A percentile compares a stretch with the other conserved stretches of the same genome.
These are phyloP conservation scores for Melampsora larici-populina DNA, from an alignment of 1,284 basidiomycete species.

Conservation along the genomic window DNA sequence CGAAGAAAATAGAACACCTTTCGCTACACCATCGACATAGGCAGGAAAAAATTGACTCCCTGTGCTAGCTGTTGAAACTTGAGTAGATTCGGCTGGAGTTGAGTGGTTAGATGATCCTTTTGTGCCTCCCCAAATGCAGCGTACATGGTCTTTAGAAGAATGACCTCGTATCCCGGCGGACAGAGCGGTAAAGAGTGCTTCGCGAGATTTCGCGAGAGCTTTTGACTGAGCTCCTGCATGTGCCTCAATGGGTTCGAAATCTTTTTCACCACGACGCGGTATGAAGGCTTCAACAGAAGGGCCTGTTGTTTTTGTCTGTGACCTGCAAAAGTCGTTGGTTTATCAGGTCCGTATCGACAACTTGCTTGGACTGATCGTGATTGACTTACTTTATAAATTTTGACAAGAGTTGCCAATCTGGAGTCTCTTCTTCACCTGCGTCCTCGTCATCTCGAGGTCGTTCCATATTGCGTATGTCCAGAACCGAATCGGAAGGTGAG, in stretches of 20 bases:
- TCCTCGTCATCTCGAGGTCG: constrained; percentile 19
- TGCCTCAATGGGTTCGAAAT: constrained; percentile 35
- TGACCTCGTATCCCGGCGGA: constrained; percentile 32
- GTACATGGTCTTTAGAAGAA: constrained; percentile 40
- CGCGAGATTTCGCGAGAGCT: constrained; percentile 20
- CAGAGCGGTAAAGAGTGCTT: constrained; percentile 34
- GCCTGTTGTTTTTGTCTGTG: neutral
- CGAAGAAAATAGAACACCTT: constrained; percentile 39
- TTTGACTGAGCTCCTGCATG: constrained; percentile 10
- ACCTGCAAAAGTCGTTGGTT: neutral
- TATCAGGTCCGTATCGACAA: neutral
- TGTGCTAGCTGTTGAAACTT: neutral
- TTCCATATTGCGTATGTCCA: neutral
- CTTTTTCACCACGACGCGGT: constrained; percentile 38
- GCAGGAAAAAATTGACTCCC: neutral
- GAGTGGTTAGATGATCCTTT: neutral
- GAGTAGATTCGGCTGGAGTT: neutral
- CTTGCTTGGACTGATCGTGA: neutral
- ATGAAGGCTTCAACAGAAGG: constrained; percentile 33
- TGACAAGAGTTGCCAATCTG: constrained; percentile 38
- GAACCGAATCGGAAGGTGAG: too few relatives aligned
- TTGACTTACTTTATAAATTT: constrained; percentile 21
- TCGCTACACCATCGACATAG: constrained; percentile 32
- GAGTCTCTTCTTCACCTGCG: constrained; percentile 36
- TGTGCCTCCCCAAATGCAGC: constrained; percentile 21